A percentile compares a stretch with the other conserved stretches of the same genome.
Conservation (phyloP, 2,329 filamentous ascomycete genomes). For the Blastomyces parvus region DNA sequence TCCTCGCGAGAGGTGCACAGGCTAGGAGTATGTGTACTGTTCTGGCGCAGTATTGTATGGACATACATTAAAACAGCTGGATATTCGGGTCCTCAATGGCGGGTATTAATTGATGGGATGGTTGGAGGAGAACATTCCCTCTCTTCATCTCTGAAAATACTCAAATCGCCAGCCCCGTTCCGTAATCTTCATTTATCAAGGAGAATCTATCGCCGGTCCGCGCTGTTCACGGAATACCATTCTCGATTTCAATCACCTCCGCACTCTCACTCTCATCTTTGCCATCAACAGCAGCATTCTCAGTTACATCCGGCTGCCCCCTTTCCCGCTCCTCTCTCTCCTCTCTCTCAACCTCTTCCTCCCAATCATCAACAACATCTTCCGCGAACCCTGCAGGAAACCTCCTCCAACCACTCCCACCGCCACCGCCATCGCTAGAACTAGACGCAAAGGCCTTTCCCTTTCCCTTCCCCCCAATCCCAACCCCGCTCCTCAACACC, state of each 20-base stretch:
- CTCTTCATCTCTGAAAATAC: too few species aligned
- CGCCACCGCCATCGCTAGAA: conserved; percentile 25
- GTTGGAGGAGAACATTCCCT: too few species aligned
- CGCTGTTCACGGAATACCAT: background rate
- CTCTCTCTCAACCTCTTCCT: conserved; percentile 37
- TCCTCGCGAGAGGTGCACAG: too few species aligned
- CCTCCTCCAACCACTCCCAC: conserved; percentile 28
- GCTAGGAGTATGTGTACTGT: too few species aligned
- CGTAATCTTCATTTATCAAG: too few species aligned
- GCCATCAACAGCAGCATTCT: background rate
- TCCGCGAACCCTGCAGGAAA: conserved; percentile 20
- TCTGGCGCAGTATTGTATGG: too few species aligned
- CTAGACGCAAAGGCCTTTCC: background rate
- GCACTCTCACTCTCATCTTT: background rate
- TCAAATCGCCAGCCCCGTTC: too few species aligned
- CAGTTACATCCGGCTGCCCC: background rate
- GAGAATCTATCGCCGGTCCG: background rate
- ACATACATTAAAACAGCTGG: too few species aligned
- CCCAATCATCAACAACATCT: conserved; percentile 39
- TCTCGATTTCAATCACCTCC: background rate
- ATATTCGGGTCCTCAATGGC: too few species aligned
- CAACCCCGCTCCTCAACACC: conserved; percentile 17
- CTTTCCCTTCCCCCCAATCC: conserved; percentile 1
- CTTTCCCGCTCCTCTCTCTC: conserved; percentile 21
- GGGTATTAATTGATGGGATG: too few species aligned